Evolutionary conservation across 768 basidiomycete species (phyloP).

Genomic region (Boletus speciosus): DNA sequence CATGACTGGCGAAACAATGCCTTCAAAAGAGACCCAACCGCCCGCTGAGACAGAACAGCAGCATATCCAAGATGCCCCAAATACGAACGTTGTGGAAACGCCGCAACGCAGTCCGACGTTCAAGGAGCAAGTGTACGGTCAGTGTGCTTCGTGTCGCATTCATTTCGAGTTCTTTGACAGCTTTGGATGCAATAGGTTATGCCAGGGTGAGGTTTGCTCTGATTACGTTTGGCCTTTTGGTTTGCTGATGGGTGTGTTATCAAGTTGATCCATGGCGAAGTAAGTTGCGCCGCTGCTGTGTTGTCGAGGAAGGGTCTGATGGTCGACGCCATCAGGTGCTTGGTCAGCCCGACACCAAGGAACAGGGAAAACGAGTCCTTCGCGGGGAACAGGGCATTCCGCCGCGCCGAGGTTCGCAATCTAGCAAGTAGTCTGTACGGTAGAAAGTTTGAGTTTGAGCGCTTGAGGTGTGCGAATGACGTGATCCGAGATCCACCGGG

Average conservation of each 20-base stretch:
- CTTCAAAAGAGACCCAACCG: neutral
- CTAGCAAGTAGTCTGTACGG: slow-evolving; percentile 13
- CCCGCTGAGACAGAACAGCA: slow-evolving; percentile 4
- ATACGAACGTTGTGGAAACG: slow-evolving; percentile 23
- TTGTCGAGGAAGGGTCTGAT: slow-evolving; percentile 3
- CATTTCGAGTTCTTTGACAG: neutral
- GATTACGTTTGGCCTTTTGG: neutral
- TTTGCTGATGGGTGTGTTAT: neutral
- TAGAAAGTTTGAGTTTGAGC: neutral
- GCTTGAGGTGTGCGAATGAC: neutral
- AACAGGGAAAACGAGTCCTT: slow-evolving; percentile 52
- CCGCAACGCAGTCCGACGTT: slow-evolving; percentile 40
- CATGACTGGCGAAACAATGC: slow-evolving; percentile 5
- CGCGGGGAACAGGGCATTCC: slow-evolving; percentile 44
- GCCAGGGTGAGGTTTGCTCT: slow-evolving; percentile 20
- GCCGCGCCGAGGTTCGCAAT: slow-evolving; percentile 22
- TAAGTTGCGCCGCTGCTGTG: slow-evolving; percentile 10
- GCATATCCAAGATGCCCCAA: slow-evolving; percentile 20
- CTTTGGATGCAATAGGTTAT: slow-evolving; percentile 23
- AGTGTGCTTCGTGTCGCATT: slow-evolving; percentile 6
- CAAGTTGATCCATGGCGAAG: slow-evolving; percentile 31
- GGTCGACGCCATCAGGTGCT: slow-evolving; percentile 15
- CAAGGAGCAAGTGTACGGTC: slow-evolving; percentile 59
- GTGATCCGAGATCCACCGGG: slow-evolving; percentile 21
- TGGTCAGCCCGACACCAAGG: slow-evolving; percentile 42